Evolutionary conservation across 306 rosid species (phyloP).

Genomic region (Cucurbita pepo): DNA sequence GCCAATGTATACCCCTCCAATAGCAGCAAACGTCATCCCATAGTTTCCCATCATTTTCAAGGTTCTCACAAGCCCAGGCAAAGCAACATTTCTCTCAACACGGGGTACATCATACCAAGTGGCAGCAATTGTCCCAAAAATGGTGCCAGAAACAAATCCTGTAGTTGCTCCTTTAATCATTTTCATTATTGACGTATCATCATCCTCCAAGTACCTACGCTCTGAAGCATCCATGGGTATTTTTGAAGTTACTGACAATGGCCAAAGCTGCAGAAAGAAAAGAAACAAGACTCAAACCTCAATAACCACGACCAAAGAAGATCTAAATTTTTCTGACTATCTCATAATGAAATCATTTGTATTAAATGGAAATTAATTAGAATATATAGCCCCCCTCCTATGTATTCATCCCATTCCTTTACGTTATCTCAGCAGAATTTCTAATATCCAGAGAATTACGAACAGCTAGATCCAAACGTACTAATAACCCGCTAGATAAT

Average conservation of each 20-base stretch:
- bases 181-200: constrained; percentile 51
- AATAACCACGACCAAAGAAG: background rate
- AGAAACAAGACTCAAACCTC: background rate
- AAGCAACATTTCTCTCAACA: constrained; percentile 90
- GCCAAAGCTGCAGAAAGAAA: constrained; percentile 1
- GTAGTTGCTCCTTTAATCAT: constrained; percentile 73
- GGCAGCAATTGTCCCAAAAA: constrained; percentile 81
- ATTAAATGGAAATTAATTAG: background rate
- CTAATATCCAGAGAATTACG: no score
- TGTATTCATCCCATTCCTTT: background rate
- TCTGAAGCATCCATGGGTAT: constrained; percentile 54
- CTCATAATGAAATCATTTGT: background rate
- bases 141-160: constrained; percentile 68
- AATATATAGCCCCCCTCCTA: background rate
- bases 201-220: constrained; percentile 87
- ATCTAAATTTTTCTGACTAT: background rate
- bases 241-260: constrained; percentile 4
- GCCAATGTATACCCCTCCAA: constrained; percentile 88
- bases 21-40: constrained; percentile 89
- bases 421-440: background rate
- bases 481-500: background rate
- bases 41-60: constrained; percentile 83
- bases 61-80: constrained; percentile 83
- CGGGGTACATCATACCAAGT: constrained; percentile 95
- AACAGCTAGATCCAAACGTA: background rate